Base-by-base conservation (phyloP, 305 asterid species). In the Fraxinus greggii region DNA sequence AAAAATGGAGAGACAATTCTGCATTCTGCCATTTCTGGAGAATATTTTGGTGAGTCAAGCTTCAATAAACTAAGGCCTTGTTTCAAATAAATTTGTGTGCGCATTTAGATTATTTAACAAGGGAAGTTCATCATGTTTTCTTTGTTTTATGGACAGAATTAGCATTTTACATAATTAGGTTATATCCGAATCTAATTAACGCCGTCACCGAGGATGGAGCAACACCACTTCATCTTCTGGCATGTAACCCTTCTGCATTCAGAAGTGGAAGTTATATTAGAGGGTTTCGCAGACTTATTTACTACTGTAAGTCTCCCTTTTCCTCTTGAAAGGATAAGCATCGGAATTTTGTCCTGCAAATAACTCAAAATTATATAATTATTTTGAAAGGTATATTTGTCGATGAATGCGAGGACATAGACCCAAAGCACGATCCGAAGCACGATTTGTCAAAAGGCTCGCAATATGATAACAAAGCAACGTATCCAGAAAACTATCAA, bases 241-340 rank as follows among this genome's bases (percentile, higher is more conserved):
- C 92, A 0, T 63, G 75, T 70, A 87, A 84, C 24, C 90, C 92
- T 9, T 61, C 82, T 29, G 90, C 87, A 1, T 87, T 89, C 75
- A 75, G 31, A 48, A 89, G 90, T 84, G 92, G 90, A 54, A 89
- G 83, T 67, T 85, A 78, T 56, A 21, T 83, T 26, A 70, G 83
- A 76, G 82, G 88, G 21, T 77, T 75, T 19, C 10, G 63, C 19
- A 65, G 63, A 51, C 77, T 88, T 59, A 85, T 88, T 45, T 88
- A 86, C 61, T 80, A 77, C 3, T 83, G 90, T 88, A 21, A 83
- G 89, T 76, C 36, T 79, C 56, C 29, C 26, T 51, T 33, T 36
- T 59, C 10, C 17, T 32, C 33, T 1, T 0, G 21, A 51, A 51
- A 51, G 61, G 7, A 17, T 4, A 56, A 56, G 6, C 29, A 21